Base-by-base conservation (phyloP, 2,329 filamentous ascomycete genomes). In the Hypocreales sp. region DNA sequence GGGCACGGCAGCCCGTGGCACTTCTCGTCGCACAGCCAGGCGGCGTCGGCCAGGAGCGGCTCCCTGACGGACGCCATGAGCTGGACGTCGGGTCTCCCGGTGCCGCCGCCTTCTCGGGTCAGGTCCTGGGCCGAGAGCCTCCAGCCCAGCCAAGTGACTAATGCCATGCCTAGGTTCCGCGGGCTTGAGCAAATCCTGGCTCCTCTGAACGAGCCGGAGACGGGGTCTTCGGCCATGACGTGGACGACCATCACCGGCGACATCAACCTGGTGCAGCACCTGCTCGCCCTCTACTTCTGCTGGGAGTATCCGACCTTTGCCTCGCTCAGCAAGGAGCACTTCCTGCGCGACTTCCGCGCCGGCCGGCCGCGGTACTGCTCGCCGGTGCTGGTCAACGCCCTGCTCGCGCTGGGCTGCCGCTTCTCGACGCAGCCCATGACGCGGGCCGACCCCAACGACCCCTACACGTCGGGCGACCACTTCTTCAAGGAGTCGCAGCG, bases 261-360 rank as follows among this genome's bases (percentile, higher is more conserved):
- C 36, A 40, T 55, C 9, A 51, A 46, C 9, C 59, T 80, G 17
- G 67, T 80, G 1, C 60, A 72, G 34, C 72, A 75, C 38, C 56
- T 80, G 8, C 50, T 80, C 28, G 60, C 66, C 1, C 54, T 79
- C 18, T 81, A 80, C 50, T 81, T 81, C 37, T 78, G 73, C 53
- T 82, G 77, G 67, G 70, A 78, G 37, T 80, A 83, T 44, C 74
- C 78, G 3, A 81, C 76, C 9, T 81, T 80, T 48, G 70, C 75
- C 4, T 70, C 78, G 3, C 62, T 83, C 24, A 79, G 72, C 41
- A 75, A 78, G 42, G 72, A 79, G 39, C 68, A 76, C 40, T 82
- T 81, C 39, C 54, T 77, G 31, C 60, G 61, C 27, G 76, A 81
- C 45, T 79, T 79, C 40, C 52, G 58, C 20, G 57, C 61, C 8